These are phyloP conservation scores for Lenzites betulinus DNA, from an alignment of 768 basidiomycete genomes.

Conservation along the genomic window DNA sequence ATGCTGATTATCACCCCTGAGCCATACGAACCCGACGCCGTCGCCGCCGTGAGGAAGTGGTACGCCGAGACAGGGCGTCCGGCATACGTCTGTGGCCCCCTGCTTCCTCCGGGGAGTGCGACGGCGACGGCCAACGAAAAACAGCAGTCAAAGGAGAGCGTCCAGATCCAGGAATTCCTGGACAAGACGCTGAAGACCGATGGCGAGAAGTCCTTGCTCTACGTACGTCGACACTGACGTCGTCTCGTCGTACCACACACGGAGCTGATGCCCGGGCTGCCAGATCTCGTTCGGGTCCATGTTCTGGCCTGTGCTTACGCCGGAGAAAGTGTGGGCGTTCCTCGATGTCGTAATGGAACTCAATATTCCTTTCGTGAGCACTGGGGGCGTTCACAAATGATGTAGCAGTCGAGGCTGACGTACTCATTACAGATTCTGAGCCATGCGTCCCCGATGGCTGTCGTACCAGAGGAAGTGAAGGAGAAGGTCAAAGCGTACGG, in stretches of 20 bases:
- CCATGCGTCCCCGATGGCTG: conserved; percentile 17
- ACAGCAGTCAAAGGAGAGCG: conserved; percentile 10
- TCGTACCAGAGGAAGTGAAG: conserved; percentile 9
- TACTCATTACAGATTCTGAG: conserved; percentile 5
- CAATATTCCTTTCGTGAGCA: conserved; percentile 24
- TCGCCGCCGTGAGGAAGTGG: conserved; percentile 17
- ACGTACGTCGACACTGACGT: neutral
- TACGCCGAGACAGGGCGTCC: conserved; percentile 20
- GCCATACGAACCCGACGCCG: conserved; percentile 23
- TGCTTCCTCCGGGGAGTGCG: conserved; percentile 5
- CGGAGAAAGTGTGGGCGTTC: conserved; percentile 23
- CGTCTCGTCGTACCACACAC: no score
- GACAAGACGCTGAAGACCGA: conserved; percentile 16
- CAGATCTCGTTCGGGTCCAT: conserved; percentile 25
- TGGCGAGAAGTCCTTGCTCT: conserved; percentile 23
- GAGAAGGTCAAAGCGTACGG: conserved; percentile 4
- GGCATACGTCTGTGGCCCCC: conserved; percentile 21
- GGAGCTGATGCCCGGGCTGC: no score
- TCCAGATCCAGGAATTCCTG: conserved; percentile 24
- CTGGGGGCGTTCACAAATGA: neutral
- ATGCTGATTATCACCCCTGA: conserved; percentile 16
- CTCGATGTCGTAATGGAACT: conserved; percentile 23
- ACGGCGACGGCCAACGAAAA: conserved; percentile 7
- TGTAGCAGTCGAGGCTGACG: neutral
- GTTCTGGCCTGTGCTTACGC: conserved; percentile 21